Evolutionary conservation across 2,329 filamentous ascomycete genomes (phyloP), one percentile per base, ranked within the genome.

Genomic region (Macroventuria anomochaeta): DNA sequence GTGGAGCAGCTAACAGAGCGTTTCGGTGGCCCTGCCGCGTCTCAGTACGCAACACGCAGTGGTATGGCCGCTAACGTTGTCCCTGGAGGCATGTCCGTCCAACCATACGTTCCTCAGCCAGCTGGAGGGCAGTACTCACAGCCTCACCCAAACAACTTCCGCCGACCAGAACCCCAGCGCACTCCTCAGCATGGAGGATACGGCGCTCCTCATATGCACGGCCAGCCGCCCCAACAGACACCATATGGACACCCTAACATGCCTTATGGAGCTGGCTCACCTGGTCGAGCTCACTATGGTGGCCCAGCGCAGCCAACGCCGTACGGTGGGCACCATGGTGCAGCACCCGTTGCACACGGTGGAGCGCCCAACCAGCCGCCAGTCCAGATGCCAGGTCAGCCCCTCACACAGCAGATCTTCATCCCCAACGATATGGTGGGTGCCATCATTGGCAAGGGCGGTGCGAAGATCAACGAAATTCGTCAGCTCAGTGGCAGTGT

Each of bases 381-480:
- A 13, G 62, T 62, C 33, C 64, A 62, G 77, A 83, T 93, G 68
- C 88, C 89, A 33, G 91, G 90, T 44, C 88, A 71, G 50, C 91
- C 93, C 43, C 82, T 97, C 70, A 99, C 95, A 3, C 95, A 99
- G 77, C 95, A 99, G 77, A 99, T 99, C 64, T 99, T 90, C 79
- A 99, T 99, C 67, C 95, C 95, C 53, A 99, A 99, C 73, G 95
- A 99, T 71, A 97, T 99, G 95, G 95, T 99, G 47, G 95, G 95
- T 59, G 95, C 95, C 50, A 99, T 99, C 69, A 99, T 99, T 67
- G 95, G 95, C 70, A 99, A 99, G 80, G 95, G 95, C 58, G 95
- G 95, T 61, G 90, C 92, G 50, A 99, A 99, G 85, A 99, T 99
- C 83, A 99, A 99, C 73, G 95, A 99, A 78, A 99, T 99, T 63